These are phyloP conservation scores for Heterobasidion irregulare DNA, from an alignment of 1,284 basidiomycete species.

Conservation along the genomic window DNA sequence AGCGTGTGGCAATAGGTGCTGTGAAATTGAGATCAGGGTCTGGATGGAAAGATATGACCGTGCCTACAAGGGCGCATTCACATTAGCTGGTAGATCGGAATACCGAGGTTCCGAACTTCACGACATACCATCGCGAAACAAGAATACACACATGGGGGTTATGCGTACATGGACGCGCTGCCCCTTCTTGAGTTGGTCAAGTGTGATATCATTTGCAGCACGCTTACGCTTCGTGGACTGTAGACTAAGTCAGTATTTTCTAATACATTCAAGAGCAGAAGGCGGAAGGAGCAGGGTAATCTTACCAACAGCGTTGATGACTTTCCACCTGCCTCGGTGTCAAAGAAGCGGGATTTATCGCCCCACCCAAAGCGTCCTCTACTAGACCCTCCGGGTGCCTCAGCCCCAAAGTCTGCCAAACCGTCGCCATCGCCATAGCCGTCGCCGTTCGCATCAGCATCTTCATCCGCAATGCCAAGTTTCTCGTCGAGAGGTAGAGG, in stretches of 20 bases:
- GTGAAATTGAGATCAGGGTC: constrained; percentile 40
- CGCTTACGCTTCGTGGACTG: constrained; percentile 15
- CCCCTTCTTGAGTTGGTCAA: constrained; percentile 43
- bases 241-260: not conserved
- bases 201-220: constrained; percentile 28
- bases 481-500: constrained; percentile 24
- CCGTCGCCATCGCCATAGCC: constrained; percentile 9
- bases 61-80: constrained; percentile 29
- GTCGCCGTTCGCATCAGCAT: constrained; percentile 14
- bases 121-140: constrained; percentile 48
- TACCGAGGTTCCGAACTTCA: not conserved
- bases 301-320: not conserved
- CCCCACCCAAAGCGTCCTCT: not conserved
- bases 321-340: not conserved
- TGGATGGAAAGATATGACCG: constrained; percentile 51
- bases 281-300: no score
- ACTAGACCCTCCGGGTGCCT: not conserved
- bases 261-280: not conserved
- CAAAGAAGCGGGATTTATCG: not conserved
- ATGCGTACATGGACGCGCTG: constrained; percentile 53
- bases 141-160: constrained; percentile 55
- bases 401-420: constrained; percentile 8
- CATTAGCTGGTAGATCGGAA: not conserved
- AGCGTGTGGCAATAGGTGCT: constrained; percentile 43
- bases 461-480: constrained; percentile 10